A percentile compares a stretch with the other conserved stretches of the same genome.
Evolutionary conservation across 2,329 filamentous ascomycete genomes (phyloP).

Genomic region (Phialophora macrospora): DNA sequence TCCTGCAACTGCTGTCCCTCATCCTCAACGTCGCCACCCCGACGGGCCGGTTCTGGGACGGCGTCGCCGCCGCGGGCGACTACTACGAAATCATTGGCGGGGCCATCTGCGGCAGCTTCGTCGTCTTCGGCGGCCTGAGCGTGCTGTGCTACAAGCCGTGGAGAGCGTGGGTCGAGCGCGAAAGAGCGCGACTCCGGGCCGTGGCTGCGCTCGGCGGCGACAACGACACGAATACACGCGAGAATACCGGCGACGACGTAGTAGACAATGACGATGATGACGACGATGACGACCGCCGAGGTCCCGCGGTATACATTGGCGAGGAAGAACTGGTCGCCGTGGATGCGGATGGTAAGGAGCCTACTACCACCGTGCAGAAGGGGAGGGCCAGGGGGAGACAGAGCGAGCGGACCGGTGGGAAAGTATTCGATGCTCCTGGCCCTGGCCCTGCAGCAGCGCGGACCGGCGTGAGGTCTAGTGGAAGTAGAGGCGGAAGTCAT

Average conservation of each 20-base stretch:
- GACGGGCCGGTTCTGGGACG: slow-evolving; percentile 82
- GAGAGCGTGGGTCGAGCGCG: slow-evolving; percentile 63
- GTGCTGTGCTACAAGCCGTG: slow-evolving; percentile 79
- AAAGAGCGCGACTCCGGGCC: slow-evolving; percentile 26
- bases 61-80: slow-evolving; percentile 75
- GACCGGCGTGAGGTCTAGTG: too few species aligned
- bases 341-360: slow-evolving; percentile 3
- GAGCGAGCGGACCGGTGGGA: neutral
- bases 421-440: slow-evolving; percentile 6
- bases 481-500: neutral
- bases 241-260: neutral
- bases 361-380: neutral
- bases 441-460: neutral
- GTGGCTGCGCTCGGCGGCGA: too few species aligned
- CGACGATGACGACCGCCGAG: slow-evolving; percentile 1
- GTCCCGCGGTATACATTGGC: slow-evolving; percentile 6
- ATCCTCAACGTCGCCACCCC: slow-evolving; percentile 69
- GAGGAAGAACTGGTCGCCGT: slow-evolving; percentile 23
- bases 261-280: slow-evolving; percentile 3
- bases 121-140: slow-evolving; percentile 75
- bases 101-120: slow-evolving; percentile 81
- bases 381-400: neutral
- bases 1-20: slow-evolving; percentile 80
- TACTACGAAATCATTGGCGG: slow-evolving; percentile 87
- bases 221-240: neutral